Percentiles rank a stretch among this genome's conserved stretches.
These are phyloP conservation scores for Arthrobotrys iridis DNA, from an alignment of 2,329 filamentous ascomycete genomes.

Conservation along the genomic window DNA sequence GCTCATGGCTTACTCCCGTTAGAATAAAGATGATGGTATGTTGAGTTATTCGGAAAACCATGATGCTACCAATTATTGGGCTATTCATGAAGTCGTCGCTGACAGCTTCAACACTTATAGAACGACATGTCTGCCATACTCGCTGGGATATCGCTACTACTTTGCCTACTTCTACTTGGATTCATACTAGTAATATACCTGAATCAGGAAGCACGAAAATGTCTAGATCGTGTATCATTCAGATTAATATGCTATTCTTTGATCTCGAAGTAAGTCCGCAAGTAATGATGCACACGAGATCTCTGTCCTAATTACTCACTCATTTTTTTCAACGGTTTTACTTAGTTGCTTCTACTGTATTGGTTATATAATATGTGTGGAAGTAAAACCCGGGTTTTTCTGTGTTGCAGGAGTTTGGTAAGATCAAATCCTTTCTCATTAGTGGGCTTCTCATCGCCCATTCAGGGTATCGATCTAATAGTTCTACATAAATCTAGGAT, in stretches of 20 bases:
- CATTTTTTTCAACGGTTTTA: too few relatives aligned
- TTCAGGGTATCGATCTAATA: background rate
- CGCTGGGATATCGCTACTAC: constrained; percentile 53
- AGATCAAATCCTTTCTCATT: background rate
- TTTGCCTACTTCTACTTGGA: constrained; percentile 48
- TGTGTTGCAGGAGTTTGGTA: constrained; percentile 46
- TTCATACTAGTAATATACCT: constrained; percentile 53
- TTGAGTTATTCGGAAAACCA: background rate
- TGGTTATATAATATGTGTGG: constrained; percentile 56
- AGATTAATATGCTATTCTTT: constrained; percentile 56
- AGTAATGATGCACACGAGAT: too few relatives aligned
- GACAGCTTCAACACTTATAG: constrained; percentile 10
- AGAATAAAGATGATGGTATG: constrained; percentile 53
- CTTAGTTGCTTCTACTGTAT: constrained; percentile 56
- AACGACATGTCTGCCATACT: constrained; percentile 57
- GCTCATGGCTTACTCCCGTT: constrained; percentile 46
- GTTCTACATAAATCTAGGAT: constrained; percentile 27
- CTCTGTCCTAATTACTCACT: too few relatives aligned
- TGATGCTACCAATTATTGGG: background rate
- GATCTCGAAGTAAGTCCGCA: constrained; percentile 55
- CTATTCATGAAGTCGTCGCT: background rate
- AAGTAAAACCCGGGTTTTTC: constrained; percentile 55
- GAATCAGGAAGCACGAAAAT: constrained; percentile 50
- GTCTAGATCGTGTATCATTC: constrained; percentile 56
- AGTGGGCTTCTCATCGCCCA: background rate